Conservation (phyloP, 169 alveolate genomes). For the Plasmodium adleri region DNA sequence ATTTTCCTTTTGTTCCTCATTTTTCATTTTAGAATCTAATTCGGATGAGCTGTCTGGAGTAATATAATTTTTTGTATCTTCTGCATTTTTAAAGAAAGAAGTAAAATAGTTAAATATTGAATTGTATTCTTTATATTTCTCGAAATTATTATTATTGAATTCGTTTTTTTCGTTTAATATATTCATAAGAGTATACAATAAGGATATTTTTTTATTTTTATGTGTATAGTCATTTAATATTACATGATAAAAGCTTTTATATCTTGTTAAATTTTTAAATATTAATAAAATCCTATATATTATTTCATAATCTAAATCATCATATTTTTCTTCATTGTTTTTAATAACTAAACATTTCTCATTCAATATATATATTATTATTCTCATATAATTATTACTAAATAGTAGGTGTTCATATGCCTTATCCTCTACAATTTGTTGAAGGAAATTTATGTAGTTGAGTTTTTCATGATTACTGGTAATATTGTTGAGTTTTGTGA, state of each 20-base stretch:
- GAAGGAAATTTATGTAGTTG: slow-evolving; percentile 54
- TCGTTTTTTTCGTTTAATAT: slow-evolving; percentile 45
- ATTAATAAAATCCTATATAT: slow-evolving; percentile 65
- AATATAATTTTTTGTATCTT: slow-evolving; percentile 5
- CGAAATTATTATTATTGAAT: background rate
- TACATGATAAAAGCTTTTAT: slow-evolving; percentile 49
- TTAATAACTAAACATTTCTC: slow-evolving; percentile 25
- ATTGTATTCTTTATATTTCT: slow-evolving; percentile 60
- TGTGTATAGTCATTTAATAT: slow-evolving; percentile 66
- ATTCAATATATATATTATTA: slow-evolving; percentile 68
- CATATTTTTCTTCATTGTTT: slow-evolving; percentile 68
- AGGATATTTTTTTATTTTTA: slow-evolving; percentile 67
- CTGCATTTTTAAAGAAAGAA: slow-evolving; percentile 51
- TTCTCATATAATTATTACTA: slow-evolving; percentile 66
- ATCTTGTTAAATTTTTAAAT: slow-evolving; percentile 59
- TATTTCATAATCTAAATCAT: slow-evolving; percentile 47
- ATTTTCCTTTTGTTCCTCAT: background rate
- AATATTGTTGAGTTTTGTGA: slow-evolving; percentile 56
- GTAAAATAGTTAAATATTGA: slow-evolving; percentile 58
- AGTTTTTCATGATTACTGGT: slow-evolving; percentile 42
- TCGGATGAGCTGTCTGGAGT: background rate
- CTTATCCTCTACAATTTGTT: slow-evolving; percentile 51
- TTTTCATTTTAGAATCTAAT: slow-evolving; percentile 1
- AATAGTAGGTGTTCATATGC: slow-evolving; percentile 56
- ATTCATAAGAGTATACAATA: slow-evolving; percentile 72